Percentiles rank a stretch among this genome's conserved stretches.
phyloP scores from a whole-genome alignment of 179 eudicot genomes.

The Dionaea muscipula region DNA sequence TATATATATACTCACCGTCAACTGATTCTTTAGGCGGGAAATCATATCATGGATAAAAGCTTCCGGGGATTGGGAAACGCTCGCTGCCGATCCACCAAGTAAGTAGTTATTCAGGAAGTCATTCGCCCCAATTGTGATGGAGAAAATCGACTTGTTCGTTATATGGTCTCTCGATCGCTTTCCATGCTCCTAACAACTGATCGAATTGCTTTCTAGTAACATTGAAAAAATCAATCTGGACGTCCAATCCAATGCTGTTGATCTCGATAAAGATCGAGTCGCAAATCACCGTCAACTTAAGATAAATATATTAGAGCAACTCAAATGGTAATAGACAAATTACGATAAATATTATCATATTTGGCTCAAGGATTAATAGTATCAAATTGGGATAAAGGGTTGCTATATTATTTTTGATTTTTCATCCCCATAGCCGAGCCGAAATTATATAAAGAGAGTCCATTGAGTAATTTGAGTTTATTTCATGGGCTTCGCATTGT shows the following conservation, averaged over 20 bases:
- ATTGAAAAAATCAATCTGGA: constrained; percentile 82
- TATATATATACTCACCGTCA: constrained; percentile 62
- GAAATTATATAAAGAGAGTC: no score
- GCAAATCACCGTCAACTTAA: no score
- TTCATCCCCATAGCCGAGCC: no score
- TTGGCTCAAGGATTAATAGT: no score
- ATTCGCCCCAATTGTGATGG: constrained; percentile 76
- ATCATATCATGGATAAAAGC: constrained; percentile 67
- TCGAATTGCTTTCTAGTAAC: constrained; percentile 74
- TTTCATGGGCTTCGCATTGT: no score
- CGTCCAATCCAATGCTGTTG: constrained; percentile 91
- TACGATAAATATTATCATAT: no score
- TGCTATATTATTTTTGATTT: no score
- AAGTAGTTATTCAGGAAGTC: constrained; percentile 92
- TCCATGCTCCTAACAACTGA: constrained; percentile 48
- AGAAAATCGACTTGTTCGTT: constrained; percentile 75
- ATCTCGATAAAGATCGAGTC: no score
- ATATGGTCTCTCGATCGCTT: constrained; percentile 48
- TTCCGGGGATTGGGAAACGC: constrained; percentile 64
- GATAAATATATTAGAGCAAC: no score
- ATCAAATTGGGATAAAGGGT: no score
- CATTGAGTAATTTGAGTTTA: no score
- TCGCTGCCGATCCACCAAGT: constrained; percentile 64
- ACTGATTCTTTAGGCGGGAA: constrained; percentile 53
- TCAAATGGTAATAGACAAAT: no score